Evolutionary conservation across 2,329 filamentous ascomycete genomes (phyloP).

Genomic region (Ceratocystis variospora): DNA sequence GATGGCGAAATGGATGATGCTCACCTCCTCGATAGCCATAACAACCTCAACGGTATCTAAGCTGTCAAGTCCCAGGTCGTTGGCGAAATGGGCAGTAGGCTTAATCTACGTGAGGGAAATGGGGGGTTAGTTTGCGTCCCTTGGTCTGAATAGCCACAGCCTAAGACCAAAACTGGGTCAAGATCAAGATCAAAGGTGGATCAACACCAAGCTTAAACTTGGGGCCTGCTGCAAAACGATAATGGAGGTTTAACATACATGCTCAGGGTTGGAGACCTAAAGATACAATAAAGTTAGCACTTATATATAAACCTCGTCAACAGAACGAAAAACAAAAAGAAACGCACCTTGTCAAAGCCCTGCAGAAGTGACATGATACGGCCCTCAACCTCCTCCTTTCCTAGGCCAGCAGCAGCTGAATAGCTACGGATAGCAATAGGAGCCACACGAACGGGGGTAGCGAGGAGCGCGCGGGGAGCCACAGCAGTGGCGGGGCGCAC

Average conservation of each 20-base stretch:
- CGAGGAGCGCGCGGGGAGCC: slow-evolving; percentile 28
- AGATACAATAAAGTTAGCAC: slow-evolving; percentile 9
- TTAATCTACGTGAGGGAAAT: slow-evolving; percentile 49
- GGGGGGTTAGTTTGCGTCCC: neutral
- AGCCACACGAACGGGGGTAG: slow-evolving; percentile 50
- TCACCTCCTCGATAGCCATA: slow-evolving; percentile 97
- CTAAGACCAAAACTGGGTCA: neutral
- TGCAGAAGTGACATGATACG: slow-evolving; percentile 85
- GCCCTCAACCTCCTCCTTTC: slow-evolving; percentile 74
- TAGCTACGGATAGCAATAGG: slow-evolving; percentile 69
- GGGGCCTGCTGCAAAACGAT: neutral
- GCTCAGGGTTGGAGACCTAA: slow-evolving; percentile 53
- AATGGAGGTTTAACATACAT: slow-evolving; percentile 35
- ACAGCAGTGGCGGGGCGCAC: neutral
- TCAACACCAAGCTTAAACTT: too few species aligned
- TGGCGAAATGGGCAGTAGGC: slow-evolving; percentile 75
- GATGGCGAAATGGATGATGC: neutral
- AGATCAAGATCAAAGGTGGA: neutral
- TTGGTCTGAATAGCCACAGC: neutral
- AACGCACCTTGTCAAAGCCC: slow-evolving; percentile 76
- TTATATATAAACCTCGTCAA: neutral
- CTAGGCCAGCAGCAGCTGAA: slow-evolving; percentile 64
- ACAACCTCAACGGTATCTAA: slow-evolving; percentile 98
- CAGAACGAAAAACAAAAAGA: slow-evolving; percentile 19
- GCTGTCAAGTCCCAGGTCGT: slow-evolving; percentile 92